Percentiles rank a stretch among this genome's conserved stretches.
Evolutionary conservation across 2,329 filamentous ascomycete genomes (phyloP).

Genomic region (Hypoxylon sp.): DNA sequence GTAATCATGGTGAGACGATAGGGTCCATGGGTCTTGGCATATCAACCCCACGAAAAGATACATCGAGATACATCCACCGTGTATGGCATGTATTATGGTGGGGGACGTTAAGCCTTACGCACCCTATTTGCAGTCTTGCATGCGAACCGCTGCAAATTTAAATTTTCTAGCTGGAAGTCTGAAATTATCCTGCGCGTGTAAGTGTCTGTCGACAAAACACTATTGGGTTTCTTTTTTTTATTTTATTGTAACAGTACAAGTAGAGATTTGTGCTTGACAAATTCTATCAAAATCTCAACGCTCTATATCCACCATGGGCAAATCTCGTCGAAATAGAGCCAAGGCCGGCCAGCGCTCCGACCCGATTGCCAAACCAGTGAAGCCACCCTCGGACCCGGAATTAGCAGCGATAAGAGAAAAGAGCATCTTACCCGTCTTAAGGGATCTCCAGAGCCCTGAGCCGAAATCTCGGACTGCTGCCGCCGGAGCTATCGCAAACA

Average conservation of each 20-base stretch:
- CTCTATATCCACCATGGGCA: conserved; percentile 64
- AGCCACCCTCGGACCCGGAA: conserved; percentile 72
- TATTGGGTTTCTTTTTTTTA: too few relatives aligned
- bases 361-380: conserved; percentile 69
- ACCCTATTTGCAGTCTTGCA: too few relatives aligned
- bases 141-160: conserved; percentile 31
- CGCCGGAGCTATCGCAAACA: conserved; percentile 70
- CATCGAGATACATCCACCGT: conserved; percentile 5
- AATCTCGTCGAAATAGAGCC: conserved; percentile 67
- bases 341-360: conserved; percentile 63
- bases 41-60: conserved; percentile 30
- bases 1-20: conserved; percentile 8
- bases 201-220: conserved; percentile 2
- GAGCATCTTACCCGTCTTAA: conserved; percentile 73
- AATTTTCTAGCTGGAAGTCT: conserved; percentile 23
- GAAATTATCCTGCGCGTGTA: conserved; percentile 21
- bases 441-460: conserved; percentile 70
- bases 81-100: conserved; percentile 29
- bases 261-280: background rate
- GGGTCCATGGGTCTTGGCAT: conserved; percentile 20
- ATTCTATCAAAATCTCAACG: background rate
- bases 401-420: conserved; percentile 72
- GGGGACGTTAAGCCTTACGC: conserved; percentile 36
- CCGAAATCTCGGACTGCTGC: conserved; percentile 70
- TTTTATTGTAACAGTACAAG: too few relatives aligned